These are phyloP conservation scores for Magnusiomyces fungicola DNA, from an alignment of 1,139 yeast species.

Conservation along the genomic window DNA sequence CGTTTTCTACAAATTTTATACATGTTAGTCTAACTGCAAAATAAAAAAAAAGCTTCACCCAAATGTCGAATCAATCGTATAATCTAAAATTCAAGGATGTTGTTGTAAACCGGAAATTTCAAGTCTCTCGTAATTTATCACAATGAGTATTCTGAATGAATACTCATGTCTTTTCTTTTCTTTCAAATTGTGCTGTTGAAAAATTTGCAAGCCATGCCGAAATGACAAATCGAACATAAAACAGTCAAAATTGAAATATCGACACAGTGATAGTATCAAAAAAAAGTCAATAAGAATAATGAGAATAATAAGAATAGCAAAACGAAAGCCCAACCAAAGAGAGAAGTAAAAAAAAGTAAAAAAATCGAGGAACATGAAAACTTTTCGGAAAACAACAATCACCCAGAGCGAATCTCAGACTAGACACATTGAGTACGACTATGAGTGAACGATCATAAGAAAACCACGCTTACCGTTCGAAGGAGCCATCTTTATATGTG, in stretches of 20 bases:
- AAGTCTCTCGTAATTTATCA: no score
- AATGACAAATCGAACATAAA: neutral
- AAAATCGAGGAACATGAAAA: neutral
- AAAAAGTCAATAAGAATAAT: neutral
- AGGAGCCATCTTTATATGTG: slow-evolving; percentile 17
- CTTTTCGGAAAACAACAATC: slow-evolving; percentile 3
- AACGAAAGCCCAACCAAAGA: neutral
- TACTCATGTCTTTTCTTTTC: neutral
- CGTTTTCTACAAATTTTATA: slow-evolving; percentile 42
- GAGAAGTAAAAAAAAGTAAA: neutral
- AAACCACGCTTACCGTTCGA: slow-evolving; percentile 19
- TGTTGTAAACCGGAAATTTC: neutral
- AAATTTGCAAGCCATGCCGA: neutral
- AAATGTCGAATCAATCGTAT: neutral
- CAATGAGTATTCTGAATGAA: no score
- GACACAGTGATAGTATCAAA: neutral
- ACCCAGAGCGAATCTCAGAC: neutral
- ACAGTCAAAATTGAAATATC: neutral
- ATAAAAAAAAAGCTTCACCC: neutral
- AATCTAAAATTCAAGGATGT: neutral
- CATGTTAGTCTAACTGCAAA: slow-evolving; percentile 9
- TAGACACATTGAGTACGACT: neutral
- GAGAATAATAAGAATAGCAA: neutral
- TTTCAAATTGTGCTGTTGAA: neutral
- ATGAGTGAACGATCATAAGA: slow-evolving; percentile 16